Evolutionary conservation across 106 monocot genomes (phyloP).

Genomic region (Narthecium ossifragum): DNA sequence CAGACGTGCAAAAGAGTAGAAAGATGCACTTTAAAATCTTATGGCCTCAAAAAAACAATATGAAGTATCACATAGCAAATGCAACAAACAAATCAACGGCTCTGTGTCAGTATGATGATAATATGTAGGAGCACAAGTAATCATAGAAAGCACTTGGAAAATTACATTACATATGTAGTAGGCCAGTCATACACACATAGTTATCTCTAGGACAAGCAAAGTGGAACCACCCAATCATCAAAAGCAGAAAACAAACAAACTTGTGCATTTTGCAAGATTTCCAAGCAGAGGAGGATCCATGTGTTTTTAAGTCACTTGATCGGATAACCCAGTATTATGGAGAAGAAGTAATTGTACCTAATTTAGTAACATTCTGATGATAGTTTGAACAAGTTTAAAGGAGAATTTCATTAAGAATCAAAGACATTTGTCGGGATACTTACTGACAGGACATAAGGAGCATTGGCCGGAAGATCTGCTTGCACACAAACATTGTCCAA

Average conservation of each 20-base stretch:
- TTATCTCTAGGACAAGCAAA: no score
- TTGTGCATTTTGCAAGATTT: background rate
- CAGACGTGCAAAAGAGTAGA: no score
- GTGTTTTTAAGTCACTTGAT: background rate
- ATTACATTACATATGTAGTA: no score
- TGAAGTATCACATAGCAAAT: background rate
- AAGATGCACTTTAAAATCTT: no score
- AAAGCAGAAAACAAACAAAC: background rate
- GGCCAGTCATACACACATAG: no score
- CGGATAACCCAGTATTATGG: background rate
- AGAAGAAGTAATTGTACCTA: background rate
- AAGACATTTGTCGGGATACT: slow-evolving; percentile 7
- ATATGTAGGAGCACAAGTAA: no score
- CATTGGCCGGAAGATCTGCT: slow-evolving; percentile 40
- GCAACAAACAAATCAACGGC: no score
- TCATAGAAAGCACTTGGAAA: no score
- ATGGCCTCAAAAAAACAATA: background rate
- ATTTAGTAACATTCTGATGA: background rate
- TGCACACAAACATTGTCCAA: slow-evolving; percentile 40
- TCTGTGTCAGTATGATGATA: no score
- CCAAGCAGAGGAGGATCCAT: background rate
- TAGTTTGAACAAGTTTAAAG: background rate
- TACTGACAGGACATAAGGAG: slow-evolving; percentile 59
- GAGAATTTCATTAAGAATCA: background rate
- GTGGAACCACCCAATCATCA: no score